phyloP scores from a whole-genome alignment of 2,329 filamentous ascomycete species.

The Penicillium italicum region DNA sequence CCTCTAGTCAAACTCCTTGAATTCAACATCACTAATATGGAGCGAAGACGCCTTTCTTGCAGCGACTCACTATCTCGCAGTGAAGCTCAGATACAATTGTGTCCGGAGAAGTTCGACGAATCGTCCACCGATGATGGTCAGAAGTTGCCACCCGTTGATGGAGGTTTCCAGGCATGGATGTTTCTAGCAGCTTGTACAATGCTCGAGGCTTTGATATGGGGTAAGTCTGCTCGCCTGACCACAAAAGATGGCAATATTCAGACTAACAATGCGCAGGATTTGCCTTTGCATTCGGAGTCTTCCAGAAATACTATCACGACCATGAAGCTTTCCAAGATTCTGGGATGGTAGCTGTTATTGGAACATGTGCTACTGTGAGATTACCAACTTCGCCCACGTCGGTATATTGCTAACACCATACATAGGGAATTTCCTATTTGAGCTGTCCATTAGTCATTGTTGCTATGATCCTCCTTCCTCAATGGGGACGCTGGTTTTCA shows the following conservation, averaged over 20 bases:
- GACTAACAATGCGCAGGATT: slow-evolving; percentile 16
- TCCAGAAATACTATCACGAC: slow-evolving; percentile 33
- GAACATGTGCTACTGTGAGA: slow-evolving; percentile 31
- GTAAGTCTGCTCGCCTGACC: slow-evolving; percentile 28
- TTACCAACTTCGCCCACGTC: rapidly evolving
- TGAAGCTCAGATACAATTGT: slow-evolving; percentile 7
- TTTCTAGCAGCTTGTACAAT: slow-evolving; percentile 51
- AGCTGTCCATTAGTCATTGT: slow-evolving; percentile 22
- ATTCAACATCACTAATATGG: neutral
- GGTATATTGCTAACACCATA: neutral
- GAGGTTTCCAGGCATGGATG: slow-evolving; percentile 44
- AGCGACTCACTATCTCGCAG: slow-evolving; percentile 4
- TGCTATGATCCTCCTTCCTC: slow-evolving; percentile 21
- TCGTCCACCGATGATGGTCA: neutral
- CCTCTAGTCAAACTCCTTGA: neutral
- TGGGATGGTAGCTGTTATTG: slow-evolving; percentile 29
- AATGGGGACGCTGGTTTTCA: slow-evolving; percentile 20
- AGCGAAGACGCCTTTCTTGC: neutral
- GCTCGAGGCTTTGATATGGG: slow-evolving; percentile 55
- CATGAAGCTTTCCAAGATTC: slow-evolving; percentile 26
- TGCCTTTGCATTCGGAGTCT: slow-evolving; percentile 29
- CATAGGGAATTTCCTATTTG: slow-evolving; percentile 26
- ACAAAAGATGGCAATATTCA: neutral
- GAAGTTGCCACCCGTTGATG: slow-evolving; percentile 33
- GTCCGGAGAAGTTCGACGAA: slow-evolving; percentile 1